Conservation (phyloP, 108 stramenopile species). For the Nitzschia putrida region DNA sequence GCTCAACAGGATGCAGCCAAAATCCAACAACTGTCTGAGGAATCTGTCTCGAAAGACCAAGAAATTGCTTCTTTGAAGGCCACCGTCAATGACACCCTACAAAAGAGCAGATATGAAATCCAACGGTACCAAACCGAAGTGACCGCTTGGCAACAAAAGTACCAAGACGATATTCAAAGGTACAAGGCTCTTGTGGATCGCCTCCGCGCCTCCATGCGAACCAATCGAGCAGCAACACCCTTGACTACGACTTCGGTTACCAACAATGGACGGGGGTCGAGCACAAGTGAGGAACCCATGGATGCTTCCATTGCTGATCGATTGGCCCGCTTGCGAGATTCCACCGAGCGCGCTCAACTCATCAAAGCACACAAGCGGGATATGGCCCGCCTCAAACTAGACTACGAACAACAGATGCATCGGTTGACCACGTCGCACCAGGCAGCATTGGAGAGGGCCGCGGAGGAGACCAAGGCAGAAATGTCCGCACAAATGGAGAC, state of each 20-base stretch:
- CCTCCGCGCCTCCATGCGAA: neutral
- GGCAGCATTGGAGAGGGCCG: conserved; percentile 23
- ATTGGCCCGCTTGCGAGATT: conserved; percentile 43
- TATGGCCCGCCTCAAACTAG: conserved; percentile 30
- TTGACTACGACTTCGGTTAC: neutral
- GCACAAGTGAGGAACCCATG: neutral
- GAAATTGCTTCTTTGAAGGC: neutral
- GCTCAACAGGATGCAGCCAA: neutral
- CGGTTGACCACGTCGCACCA: conserved; percentile 20
- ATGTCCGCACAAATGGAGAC: conserved; percentile 23
- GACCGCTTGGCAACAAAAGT: conserved; percentile 5
- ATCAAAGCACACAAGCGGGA: conserved; percentile 46
- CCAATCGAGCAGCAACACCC: conserved; percentile 6
- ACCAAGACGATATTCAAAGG: neutral
- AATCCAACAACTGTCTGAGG: neutral
- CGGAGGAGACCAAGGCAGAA: conserved; percentile 14
- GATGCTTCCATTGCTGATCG: conserved; percentile 40
- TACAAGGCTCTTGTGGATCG: conserved; percentile 1
- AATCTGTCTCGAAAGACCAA: neutral
- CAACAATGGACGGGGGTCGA: neutral
- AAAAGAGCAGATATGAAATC: conserved; percentile 1
- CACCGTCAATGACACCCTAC: neutral
- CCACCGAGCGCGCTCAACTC: conserved; percentile 39
- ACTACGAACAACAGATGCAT: conserved; percentile 24
- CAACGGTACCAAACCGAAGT: neutral